Evolutionary conservation across 768 basidiomycete genomes (phyloP).

Genomic region (Lentinula sp.): DNA sequence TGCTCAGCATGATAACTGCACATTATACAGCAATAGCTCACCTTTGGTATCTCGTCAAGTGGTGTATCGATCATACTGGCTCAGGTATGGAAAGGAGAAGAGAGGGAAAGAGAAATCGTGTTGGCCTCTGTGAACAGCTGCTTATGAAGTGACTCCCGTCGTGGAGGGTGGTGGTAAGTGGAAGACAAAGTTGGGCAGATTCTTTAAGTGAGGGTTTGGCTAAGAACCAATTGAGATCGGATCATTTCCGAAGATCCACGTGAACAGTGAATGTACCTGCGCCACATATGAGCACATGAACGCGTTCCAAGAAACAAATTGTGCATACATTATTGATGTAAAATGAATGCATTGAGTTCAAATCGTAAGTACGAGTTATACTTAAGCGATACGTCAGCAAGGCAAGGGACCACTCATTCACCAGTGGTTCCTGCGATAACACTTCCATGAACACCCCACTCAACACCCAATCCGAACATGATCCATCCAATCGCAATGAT

Average conservation of each 20-base stretch:
- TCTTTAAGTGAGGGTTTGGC: too few relatives aligned
- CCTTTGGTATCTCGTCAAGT: not conserved
- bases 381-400: not conserved
- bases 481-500: constrained; percentile 33
- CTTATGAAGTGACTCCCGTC: not conserved
- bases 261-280: not conserved
- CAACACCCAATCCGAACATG: constrained; percentile 35
- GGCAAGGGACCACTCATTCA: constrained; percentile 11
- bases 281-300: not conserved
- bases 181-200: not conserved
- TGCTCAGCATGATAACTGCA: not conserved
- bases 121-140: not conserved
- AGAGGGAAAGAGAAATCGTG: not conserved
- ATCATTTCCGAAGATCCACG: constrained; percentile 1
- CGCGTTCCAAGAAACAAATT: too few relatives aligned
- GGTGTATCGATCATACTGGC: constrained; percentile 1
- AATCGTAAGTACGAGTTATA: not conserved
- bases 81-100: not conserved
- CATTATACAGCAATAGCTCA: not conserved
- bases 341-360: too few relatives aligned
- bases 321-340: too few relatives aligned
- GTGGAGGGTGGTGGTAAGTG: not conserved
- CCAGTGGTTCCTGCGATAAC: constrained; percentile 22
- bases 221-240: not conserved
- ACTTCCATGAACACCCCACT: constrained; percentile 34